A percentile compares a stretch with the other conserved stretches of the same genome.
These are phyloP conservation scores for Diplogelasinospora grovesii DNA, from an alignment of 495 filamentous ascomycete species.

Conservation along the genomic window DNA sequence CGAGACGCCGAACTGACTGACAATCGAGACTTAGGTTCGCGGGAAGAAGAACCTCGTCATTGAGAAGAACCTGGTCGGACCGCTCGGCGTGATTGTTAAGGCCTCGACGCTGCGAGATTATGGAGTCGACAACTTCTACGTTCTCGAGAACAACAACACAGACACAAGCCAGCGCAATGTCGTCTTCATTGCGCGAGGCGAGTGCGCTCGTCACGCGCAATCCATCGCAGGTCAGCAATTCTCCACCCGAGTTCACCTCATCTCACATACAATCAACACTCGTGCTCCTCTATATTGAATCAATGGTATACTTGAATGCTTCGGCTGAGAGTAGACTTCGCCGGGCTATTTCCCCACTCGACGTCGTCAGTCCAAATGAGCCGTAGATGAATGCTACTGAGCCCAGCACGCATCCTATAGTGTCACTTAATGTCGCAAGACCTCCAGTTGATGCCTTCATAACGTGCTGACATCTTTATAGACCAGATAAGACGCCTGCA, in stretches of 20 bases:
- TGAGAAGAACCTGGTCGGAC: conserved; percentile 81
- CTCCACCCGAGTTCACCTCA: too few relatives aligned
- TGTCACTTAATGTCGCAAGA: too few relatives aligned
- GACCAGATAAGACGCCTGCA: conserved; percentile 89
- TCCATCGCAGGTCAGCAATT: conserved; percentile 74
- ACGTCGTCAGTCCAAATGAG: too few relatives aligned
- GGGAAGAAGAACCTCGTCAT: conserved; percentile 98
- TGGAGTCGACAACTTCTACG: conserved; percentile 93
- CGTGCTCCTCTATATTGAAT: too few relatives aligned
- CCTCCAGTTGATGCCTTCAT: too few relatives aligned
- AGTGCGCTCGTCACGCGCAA: conserved; percentile 74
- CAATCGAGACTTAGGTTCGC: conserved; percentile 59
- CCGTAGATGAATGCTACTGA: too few relatives aligned
- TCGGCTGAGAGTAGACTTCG: too few relatives aligned
- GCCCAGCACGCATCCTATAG: too few relatives aligned
- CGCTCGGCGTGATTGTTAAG: conserved; percentile 85
- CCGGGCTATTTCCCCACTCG: too few relatives aligned
- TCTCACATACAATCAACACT: too few relatives aligned
- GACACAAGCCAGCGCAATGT: conserved; percentile 93
- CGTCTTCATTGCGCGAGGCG: conserved; percentile 83
- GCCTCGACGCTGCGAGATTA: conserved; percentile 80
- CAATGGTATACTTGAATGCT: too few relatives aligned
- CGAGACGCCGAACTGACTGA: conserved; percentile 22
- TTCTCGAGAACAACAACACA: conserved; percentile 86
- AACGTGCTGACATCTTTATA: conserved; percentile 39